Conservation (phyloP, 805 yeast species). For the Saccharomycopsis vini region DNA sequence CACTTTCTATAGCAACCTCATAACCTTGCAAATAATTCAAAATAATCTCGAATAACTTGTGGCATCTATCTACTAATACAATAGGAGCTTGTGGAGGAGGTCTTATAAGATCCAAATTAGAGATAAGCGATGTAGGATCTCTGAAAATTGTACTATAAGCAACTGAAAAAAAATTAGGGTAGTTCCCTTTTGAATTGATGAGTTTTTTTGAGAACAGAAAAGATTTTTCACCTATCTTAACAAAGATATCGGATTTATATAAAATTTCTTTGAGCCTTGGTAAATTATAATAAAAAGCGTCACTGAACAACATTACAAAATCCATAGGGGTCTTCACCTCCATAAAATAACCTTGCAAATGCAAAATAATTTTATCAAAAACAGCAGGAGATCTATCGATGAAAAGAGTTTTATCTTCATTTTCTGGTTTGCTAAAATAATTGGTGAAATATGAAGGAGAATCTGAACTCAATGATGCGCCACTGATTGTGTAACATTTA, state of each 20-base stretch:
- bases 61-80: constrained; percentile 39
- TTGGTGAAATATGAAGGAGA: constrained; percentile 83
- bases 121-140: constrained; percentile 37
- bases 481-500: constrained; percentile 48
- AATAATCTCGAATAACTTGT: constrained; percentile 45
- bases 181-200: constrained; percentile 53
- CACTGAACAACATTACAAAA: constrained; percentile 54
- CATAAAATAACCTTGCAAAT: constrained; percentile 74
- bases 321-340: constrained; percentile 51
- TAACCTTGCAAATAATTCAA: constrained; percentile 50
- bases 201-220: constrained; percentile 53
- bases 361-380: constrained; percentile 57
- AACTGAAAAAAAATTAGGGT: constrained; percentile 68
- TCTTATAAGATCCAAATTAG: constrained; percentile 40
- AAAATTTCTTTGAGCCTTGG: constrained; percentile 44
- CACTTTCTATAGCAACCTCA: constrained; percentile 36
- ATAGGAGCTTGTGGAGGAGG: constrained; percentile 72
- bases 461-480: constrained; percentile 79
- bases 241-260: constrained; percentile 44
- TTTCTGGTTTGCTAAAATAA: constrained; percentile 36
- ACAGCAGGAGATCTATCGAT: constrained; percentile 69
- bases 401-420: constrained; percentile 33
- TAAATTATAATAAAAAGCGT: constrained; percentile 63
- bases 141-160: constrained; percentile 44
- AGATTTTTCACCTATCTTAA: constrained; percentile 47